Base-by-base conservation (phyloP, 2,329 filamentous ascomycete genomes). In the Elsinoe necatrix region DNA sequence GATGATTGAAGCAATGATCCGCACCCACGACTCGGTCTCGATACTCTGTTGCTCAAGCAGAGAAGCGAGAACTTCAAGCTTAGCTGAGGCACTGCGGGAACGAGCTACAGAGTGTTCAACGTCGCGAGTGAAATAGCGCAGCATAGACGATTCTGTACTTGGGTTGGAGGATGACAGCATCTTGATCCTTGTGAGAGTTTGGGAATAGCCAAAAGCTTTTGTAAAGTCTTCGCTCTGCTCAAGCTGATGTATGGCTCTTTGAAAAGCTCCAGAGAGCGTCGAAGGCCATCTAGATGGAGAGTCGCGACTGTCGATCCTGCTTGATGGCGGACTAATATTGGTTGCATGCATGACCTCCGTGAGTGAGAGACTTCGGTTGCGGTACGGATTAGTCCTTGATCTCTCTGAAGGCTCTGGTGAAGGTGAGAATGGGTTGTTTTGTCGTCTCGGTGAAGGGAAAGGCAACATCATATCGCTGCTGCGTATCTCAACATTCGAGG, bases 11-110 rank as follows among this genome's bases (percentile, higher is more conserved):
- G 54, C 37, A 2, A 59, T 55, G 6, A 47, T 23, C 29, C 29
- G 47, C n/a, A 56, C 41, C 27, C 23, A 41, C 3, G 39, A 35
- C 9, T 56, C 37, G 8, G 58, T 45, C 21, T 59, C 42, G 20
- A 89, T 86, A 64, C 92, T 84, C 21, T 85, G 89, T 63, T 89
- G 87, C 66, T 89, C 89, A 18, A 95, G 77, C 81, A 86, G 90
- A 11, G 91, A 82, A 29, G 92, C 81, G 86, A 86, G 89, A 2
- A 85, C 85, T 61, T 89, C 86, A 59, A 88, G 89, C 59, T 89
- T 85, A 66, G 89, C 85, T 47, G 88, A 86, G 0, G 85, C 85
- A 5, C 82, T 83, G 0, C 84, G 82, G 1, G 84, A 87, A 55
- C 16, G 42, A 25, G 57, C 39, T 20, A 58, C 57, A 11, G 57